Percentiles rank a stretch among this genome's conserved stretches.
Conservation (phyloP, 129 eudicot genomes). For the Cynara cardunculus region DNA sequence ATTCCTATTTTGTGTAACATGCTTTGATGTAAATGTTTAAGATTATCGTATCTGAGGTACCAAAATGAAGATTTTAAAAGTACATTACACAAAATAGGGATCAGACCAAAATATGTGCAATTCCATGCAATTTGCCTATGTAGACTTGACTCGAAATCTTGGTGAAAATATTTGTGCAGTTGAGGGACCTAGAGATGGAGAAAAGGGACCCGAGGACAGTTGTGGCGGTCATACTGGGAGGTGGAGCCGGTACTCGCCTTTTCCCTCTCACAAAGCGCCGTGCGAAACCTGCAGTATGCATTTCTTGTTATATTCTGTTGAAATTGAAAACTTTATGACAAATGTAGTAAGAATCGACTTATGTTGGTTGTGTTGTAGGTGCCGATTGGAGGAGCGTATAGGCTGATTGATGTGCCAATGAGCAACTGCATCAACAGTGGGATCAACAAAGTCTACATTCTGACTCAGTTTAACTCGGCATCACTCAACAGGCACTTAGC, state of each 20-base stretch:
- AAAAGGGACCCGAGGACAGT: conserved; percentile 69
- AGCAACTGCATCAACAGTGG: conserved; percentile 98
- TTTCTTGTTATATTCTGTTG: neutral
- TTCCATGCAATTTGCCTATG: neutral
- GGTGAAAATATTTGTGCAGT: conserved; percentile 30
- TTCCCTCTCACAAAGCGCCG: conserved; percentile 92
- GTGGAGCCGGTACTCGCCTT: conserved; percentile 97
- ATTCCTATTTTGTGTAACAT: too few species aligned
- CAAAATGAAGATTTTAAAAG: neutral
- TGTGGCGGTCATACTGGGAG: conserved; percentile 85
- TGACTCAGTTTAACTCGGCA: conserved; percentile 91
- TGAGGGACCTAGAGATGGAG: conserved; percentile 71
- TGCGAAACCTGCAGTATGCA: conserved; percentile 90
- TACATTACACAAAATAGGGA: neutral
- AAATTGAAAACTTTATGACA: neutral
- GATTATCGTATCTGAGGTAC: neutral
- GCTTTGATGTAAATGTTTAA: too few species aligned
- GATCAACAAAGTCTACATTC: conserved; percentile 82
- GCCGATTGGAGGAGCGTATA: conserved; percentile 93
- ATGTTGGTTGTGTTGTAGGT: conserved; percentile 43
- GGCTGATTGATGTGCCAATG: conserved; percentile 96
- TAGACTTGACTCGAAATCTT: neutral
- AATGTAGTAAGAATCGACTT: conserved; percentile 20
- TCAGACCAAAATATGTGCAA: neutral
- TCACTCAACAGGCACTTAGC: conserved; percentile 92